phyloP scores from a whole-genome alignment of 495 filamentous ascomycete genomes.

The Pseudomonodictys pantanalensis region DNA sequence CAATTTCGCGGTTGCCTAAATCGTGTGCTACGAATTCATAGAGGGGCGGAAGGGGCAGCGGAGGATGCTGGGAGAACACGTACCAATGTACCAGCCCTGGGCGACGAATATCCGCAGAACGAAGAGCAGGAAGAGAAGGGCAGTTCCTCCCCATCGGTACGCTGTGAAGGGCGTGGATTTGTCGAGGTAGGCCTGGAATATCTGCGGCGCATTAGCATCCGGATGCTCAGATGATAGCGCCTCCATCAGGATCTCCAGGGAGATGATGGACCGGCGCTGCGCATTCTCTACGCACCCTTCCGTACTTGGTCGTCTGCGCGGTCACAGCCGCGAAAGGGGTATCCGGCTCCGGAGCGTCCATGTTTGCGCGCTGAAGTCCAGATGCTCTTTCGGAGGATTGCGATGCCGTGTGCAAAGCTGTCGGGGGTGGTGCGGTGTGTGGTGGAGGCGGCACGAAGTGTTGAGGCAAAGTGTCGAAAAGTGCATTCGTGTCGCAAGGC shows the following conservation, averaged over 20 bases:
- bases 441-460: neutral
- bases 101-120: slow-evolving; percentile 83
- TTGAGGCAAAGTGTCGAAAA: slow-evolving; percentile 4
- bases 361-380: slow-evolving; percentile 38
- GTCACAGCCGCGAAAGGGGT: slow-evolving; percentile 81
- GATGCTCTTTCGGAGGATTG: no score
- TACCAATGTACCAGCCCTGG: slow-evolving; percentile 99
- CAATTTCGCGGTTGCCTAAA: neutral
- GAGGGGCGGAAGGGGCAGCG: neutral
- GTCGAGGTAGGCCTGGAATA: slow-evolving; percentile 94
- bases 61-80: neutral
- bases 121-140: slow-evolving; percentile 70
- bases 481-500: slow-evolving; percentile 19
- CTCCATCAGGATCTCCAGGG: neutral
- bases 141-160: slow-evolving; percentile 87
- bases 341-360: slow-evolving; percentile 79
- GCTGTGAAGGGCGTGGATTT: slow-evolving; percentile 80
- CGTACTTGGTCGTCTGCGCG: slow-evolving; percentile 72
- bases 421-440: neutral
- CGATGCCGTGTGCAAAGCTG: neutral
- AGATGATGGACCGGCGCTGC: neutral
- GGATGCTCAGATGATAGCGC: neutral
- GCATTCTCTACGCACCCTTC: slow-evolving; percentile 54
- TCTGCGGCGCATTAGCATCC: slow-evolving; percentile 49
- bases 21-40: neutral